Base-by-base conservation (phyloP, 2,329 filamentous ascomycete genomes). In the Fusarium incarnatum region DNA sequence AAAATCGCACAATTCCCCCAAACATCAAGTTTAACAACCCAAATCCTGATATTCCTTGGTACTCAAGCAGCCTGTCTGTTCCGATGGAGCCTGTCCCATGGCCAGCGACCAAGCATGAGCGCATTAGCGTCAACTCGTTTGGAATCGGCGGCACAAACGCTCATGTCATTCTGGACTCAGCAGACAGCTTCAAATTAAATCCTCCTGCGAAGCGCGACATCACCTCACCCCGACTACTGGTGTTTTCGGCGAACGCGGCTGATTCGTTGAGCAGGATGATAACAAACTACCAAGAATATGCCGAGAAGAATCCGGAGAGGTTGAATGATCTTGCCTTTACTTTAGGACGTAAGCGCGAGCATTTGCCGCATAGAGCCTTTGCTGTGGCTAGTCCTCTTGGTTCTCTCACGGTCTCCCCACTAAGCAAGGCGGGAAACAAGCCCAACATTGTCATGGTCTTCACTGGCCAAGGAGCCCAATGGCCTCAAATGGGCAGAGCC, bases 81-180 rank as follows among this genome's bases (percentile, higher is more conserved):
- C 77, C 79, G 0, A 50, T 58, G 0, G 67, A 74, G 40, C 50
- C 75, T 0, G 68, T 47, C 0, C 49, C 72, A 3, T 81, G 73
- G 73, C 79, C 79, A 4, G 28, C 6, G 62, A 64, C 18, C 56
- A 73, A 8, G 8, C 15, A 1, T 41, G 72, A 78, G 37, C 71
- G 80, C 6, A 67, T 79, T 7, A 77, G 76, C 32, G 71, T 83
- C 42, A 82, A 82, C 65, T 77, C 71, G 0, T 83, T 82, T 60
- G 81, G 82, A 4, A 79, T 79, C 34, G 82, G 81, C 0, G 81
- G 82, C 0, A 67, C 77, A 7, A 82, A 83, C 53, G 79, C 74
- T 1, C 81, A 83, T 44, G 76, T 67, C 0, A 34, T 60, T 23
- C 15, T 57, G 2, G 58, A 60, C 11, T 57, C 58, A 6, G 41